phyloP scores from a whole-genome alignment of 345 rosid genomes.

The Ceriops decandra region DNA sequence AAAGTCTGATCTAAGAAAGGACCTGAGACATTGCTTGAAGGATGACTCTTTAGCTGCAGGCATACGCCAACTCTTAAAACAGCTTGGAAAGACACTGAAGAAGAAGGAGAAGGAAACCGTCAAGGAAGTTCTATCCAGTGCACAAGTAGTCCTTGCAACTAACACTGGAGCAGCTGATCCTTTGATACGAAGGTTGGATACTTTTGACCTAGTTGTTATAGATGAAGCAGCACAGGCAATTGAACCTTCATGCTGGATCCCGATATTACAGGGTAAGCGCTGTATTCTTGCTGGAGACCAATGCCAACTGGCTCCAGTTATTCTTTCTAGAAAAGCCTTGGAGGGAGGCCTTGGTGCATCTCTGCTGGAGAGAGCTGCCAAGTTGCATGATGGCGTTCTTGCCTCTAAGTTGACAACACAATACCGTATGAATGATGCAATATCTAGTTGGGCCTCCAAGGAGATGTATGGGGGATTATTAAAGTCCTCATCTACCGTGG shows the following conservation, averaged over 20 bases:
- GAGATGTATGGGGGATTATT: slow-evolving; percentile 89
- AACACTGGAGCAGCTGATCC: slow-evolving; percentile 97
- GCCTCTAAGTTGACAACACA: slow-evolving; percentile 68
- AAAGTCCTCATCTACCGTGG: slow-evolving; percentile 64
- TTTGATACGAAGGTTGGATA: slow-evolving; percentile 60
- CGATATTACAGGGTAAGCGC: slow-evolving; percentile 86
- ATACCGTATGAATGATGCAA: slow-evolving; percentile 93
- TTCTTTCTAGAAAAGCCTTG: slow-evolving; percentile 79
- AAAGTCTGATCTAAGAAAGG: slow-evolving; percentile 82
- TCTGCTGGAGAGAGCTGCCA: slow-evolving; percentile 74
- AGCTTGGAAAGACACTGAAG: slow-evolving; percentile 76
- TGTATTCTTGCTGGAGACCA: slow-evolving; percentile 92
- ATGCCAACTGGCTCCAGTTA: slow-evolving; percentile 91
- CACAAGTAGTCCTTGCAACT: slow-evolving; percentile 91
- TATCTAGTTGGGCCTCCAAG: slow-evolving; percentile 96
- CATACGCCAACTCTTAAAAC: slow-evolving; percentile 92
- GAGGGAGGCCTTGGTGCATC: slow-evolving; percentile 93
- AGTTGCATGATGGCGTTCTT: slow-evolving; percentile 70
- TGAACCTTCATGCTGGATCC: slow-evolving; percentile 96
- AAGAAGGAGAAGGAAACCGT: slow-evolving; percentile 91
- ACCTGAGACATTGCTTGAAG: slow-evolving; percentile 68
- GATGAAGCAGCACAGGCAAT: slow-evolving; percentile 98
- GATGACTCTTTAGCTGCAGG: slow-evolving; percentile 97
- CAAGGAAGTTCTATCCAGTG: slow-evolving; percentile 67
- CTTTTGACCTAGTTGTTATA: slow-evolving; percentile 86